Percentiles rank a stretch among this genome's conserved stretches.
These are phyloP conservation scores for Solanum tarapatanum DNA, from an alignment of 257 asterid species.

Conservation along the genomic window DNA sequence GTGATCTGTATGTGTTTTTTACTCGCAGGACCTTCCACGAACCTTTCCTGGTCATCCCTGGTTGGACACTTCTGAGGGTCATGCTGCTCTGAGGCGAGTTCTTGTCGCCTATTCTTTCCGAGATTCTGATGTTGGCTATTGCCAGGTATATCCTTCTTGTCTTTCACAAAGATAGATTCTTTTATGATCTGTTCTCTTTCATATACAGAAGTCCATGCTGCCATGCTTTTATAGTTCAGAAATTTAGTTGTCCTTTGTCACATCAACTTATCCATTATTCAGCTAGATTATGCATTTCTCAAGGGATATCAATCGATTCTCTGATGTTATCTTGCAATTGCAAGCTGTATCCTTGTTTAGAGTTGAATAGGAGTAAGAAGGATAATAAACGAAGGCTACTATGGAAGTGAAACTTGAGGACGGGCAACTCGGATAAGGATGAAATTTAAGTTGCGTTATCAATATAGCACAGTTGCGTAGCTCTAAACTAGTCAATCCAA, in stretches of 20 bases:
- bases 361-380: background rate
- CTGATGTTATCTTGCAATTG: background rate
- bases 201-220: background rate
- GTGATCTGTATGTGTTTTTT: background rate
- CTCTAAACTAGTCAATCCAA: background rate
- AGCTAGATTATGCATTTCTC: background rate
- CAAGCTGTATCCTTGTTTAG: background rate
- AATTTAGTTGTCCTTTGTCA: background rate
- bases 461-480: background rate
- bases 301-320: background rate
- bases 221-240: background rate
- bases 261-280: background rate
- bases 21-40: slow-evolving; percentile 83
- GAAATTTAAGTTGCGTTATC: background rate
- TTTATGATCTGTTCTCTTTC: background rate
- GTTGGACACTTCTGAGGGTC: slow-evolving; percentile 93
- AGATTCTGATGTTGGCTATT: slow-evolving; percentile 96
- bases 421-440: background rate
- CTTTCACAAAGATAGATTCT: background rate
- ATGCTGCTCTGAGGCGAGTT: slow-evolving; percentile 91
- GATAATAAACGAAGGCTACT: background rate
- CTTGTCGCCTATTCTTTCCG: slow-evolving; percentile 95
- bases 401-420: background rate
- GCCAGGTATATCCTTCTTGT: slow-evolving; percentile 49
- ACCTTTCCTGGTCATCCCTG: slow-evolving; percentile 99